Percentiles rank a stretch among this genome's conserved stretches.
Evolutionary conservation across 2,329 filamentous ascomycete species (phyloP).

Genomic region (Hymenoscyphus salicellus): DNA sequence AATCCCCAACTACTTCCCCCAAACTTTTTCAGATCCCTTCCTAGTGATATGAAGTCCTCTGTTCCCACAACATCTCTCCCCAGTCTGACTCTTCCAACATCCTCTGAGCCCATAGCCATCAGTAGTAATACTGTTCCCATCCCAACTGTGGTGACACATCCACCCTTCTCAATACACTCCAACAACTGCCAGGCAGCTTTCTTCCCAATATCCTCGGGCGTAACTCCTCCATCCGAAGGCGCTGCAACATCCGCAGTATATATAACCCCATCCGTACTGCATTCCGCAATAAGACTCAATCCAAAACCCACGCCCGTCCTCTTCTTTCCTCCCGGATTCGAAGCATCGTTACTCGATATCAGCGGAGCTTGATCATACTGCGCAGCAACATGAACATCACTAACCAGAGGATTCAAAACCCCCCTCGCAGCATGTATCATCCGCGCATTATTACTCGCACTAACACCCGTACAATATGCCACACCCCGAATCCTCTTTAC

Average conservation of each 20-base stretch:
- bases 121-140: constrained; percentile 74
- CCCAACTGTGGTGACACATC: constrained; percentile 72
- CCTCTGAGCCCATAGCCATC: constrained; percentile 98
- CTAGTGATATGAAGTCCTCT: constrained; percentile 75
- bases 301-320: constrained; percentile 88
- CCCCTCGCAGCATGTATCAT: constrained; percentile 92
- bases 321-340: constrained; percentile 55
- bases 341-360: constrained; percentile 51
- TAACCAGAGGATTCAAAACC: constrained; percentile 78
- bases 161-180: constrained; percentile 76
- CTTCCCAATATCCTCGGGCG: constrained; percentile 87
- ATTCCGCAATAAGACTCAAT: constrained; percentile 85
- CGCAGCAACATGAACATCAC: constrained; percentile 86
- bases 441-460: constrained; percentile 86
- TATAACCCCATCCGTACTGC: constrained; percentile 72
- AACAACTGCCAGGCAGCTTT: constrained; percentile 85
- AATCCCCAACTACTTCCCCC: constrained; percentile 89
- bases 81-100: constrained; percentile 82
- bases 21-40: constrained; percentile 82
- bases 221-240: constrained; percentile 73
- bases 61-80: constrained; percentile 78
- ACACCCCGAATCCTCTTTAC: constrained; percentile 90
- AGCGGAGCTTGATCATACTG: constrained; percentile 68
- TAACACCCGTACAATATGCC: constrained; percentile 88
- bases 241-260: constrained; percentile 82